Evolutionary conservation across 2,329 filamentous ascomycete species (phyloP), one percentile per base, ranked within the genome.

Genomic region (Pseudopithomyces chartarum): DNA sequence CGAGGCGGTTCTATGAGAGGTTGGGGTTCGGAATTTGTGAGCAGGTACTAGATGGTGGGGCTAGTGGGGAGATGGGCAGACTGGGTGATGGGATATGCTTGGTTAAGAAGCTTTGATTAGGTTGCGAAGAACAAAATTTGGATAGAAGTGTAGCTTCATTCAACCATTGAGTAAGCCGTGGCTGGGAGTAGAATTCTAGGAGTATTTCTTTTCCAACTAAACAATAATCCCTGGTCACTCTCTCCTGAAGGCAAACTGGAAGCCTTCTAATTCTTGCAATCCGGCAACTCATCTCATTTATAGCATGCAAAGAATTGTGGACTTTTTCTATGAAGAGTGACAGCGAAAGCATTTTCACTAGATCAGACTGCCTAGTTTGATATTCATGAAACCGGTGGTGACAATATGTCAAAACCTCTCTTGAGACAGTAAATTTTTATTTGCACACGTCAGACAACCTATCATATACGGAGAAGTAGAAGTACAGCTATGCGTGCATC

Each of bases 401-500:
- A 59, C 0, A 85, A 69, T 3, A 70, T 68, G 17, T 51, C 33
- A 3, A 61, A 36, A n/a, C 52, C 58, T 22, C 10, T 20, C 10
- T 22, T 39, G 15, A 61, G 15, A 6, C 47, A 65, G 54, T 11
- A 66, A 61, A 48, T 12, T 3, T 1, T 19, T 19, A 54, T 46
- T 6, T 19, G 11, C 32, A 26, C 12, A 23, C 26, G 10, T 10
- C 8, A 39, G 5, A 15, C 55, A n/a, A n/a, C n/a, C n/a, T 60
- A 51, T 72, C 61, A 0, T 61, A 3, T 6, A 78, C 12, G 0
- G 68, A 52, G 61, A 76, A 84, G 56, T 71, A 74, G 23, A 80
- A 65, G 43, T 69, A 75, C 34, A 83, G 67, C 39, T 70, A 79
- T 0, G 80, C 83, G 58, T 82, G 82, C 63, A 39, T 82, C 79